phyloP scores from a whole-genome alignment of 306 rosid genomes.

The Gleditsia sinensis region DNA sequence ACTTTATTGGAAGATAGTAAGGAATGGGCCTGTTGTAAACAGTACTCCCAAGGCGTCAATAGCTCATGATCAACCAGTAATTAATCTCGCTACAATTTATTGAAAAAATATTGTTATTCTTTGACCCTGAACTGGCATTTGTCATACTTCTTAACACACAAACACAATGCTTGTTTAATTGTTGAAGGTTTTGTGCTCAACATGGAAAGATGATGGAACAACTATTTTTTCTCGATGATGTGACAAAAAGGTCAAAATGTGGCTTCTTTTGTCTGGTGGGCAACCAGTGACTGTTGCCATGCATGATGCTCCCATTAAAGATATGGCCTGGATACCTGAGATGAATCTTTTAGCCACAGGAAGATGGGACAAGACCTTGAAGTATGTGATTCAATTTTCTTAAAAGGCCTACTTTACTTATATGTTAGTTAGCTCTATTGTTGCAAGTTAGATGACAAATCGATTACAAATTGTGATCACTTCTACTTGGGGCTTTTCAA shows the following conservation, averaged over 20 bases:
- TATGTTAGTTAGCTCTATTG: background rate
- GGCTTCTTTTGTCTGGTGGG: constrained; percentile 83
- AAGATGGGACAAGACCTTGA: constrained; percentile 92
- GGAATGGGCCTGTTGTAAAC: constrained; percentile 44
- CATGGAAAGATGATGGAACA: constrained; percentile 96
- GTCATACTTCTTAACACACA: background rate
- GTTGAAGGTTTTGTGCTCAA: constrained; percentile 75
- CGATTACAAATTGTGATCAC: background rate
- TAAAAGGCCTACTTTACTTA: too few relatives aligned
- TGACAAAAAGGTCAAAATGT: constrained; percentile 96
- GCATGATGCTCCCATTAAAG: constrained; percentile 91
- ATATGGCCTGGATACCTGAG: constrained; percentile 89
- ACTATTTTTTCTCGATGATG: constrained; percentile 96
- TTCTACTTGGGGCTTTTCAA: background rate
- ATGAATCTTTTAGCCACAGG: constrained; percentile 80
- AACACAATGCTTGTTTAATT: background rate
- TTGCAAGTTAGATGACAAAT: background rate
- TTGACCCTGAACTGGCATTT: background rate
- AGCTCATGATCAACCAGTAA: constrained; percentile 69
- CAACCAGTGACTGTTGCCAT: constrained; percentile 85
- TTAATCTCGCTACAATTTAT: background rate
- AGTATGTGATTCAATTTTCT: constrained; percentile 51
- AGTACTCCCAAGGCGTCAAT: constrained; percentile 64
- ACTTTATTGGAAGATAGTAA: constrained; percentile 68
- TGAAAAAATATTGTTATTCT: background rate